Conservation (phyloP, 2,329 filamentous ascomycete species). For the Waltergamsia citrina region DNA sequence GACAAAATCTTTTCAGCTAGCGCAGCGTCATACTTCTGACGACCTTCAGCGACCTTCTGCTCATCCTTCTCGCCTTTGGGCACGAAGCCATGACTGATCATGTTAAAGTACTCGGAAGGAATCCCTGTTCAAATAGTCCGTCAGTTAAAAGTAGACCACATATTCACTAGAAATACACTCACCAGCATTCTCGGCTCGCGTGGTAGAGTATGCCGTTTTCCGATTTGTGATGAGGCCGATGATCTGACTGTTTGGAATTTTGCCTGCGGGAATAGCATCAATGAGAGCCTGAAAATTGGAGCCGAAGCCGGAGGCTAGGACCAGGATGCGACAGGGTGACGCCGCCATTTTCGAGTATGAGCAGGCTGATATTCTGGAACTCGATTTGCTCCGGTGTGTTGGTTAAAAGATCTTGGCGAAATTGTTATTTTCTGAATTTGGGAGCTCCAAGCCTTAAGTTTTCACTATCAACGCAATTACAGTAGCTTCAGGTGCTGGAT, state of each 20-base stretch:
- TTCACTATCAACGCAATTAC: too few relatives aligned
- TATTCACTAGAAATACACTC: background rate
- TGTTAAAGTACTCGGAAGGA: constrained; percentile 72
- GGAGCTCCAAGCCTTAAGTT: too few relatives aligned
- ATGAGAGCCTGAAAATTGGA: constrained; percentile 71
- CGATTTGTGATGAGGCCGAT: constrained; percentile 38
- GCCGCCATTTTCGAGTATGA: too few relatives aligned
- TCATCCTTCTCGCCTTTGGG: constrained; percentile 51
- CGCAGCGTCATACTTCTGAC: constrained; percentile 65
- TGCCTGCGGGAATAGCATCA: constrained; percentile 29
- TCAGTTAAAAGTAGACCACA: constrained; percentile 1
- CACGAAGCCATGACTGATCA: constrained; percentile 60
- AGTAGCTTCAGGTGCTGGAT: too few relatives aligned
- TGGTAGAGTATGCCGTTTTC: constrained; percentile 32
- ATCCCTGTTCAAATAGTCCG: constrained; percentile 35
- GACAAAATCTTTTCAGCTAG: constrained; percentile 57
- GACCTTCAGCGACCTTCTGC: constrained; percentile 40
- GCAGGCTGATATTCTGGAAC: too few relatives aligned
- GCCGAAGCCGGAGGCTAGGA: constrained; percentile 66
- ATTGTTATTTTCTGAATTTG: too few relatives aligned
- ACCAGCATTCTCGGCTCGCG: constrained; percentile 33
- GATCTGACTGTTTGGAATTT: constrained; percentile 32
- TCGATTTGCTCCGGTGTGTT: too few relatives aligned
- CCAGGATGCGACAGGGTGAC: constrained; percentile 52
- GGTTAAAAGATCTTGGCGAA: too few relatives aligned